A percentile compares a stretch with the other conserved stretches of the same genome.
phyloP scores from a whole-genome alignment of 192 early-diverging fungal genomes.

The Rhizoclosmatium sp. region DNA sequence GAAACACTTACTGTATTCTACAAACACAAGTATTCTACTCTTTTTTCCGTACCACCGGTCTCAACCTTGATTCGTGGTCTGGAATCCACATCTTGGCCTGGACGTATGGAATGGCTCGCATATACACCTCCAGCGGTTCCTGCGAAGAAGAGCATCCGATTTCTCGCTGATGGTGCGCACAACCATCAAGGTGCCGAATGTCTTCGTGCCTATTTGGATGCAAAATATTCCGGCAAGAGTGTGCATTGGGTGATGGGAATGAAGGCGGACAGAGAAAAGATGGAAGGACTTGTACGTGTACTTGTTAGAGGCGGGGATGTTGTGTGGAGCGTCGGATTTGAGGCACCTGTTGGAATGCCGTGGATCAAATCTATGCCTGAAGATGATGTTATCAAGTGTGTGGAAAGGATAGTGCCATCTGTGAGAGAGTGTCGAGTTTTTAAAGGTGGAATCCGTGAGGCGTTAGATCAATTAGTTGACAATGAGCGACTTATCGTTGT shows the following conservation, averaged over 20 bases:
- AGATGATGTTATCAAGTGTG: conserved; percentile 49
- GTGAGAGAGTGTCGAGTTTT: conserved; percentile 40
- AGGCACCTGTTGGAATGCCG: conserved; percentile 82
- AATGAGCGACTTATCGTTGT: conserved; percentile 62
- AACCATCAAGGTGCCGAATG: conserved; percentile 77
- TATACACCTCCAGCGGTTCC: conserved; percentile 33
- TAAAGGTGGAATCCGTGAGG: conserved; percentile 38
- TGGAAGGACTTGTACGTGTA: conserved; percentile 65
- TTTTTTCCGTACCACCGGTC: not conserved
- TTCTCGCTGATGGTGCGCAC: conserved; percentile 94
- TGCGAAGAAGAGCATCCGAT: conserved; percentile 2
- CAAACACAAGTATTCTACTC: conserved; percentile 52
- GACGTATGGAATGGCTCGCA: conserved; percentile 75
- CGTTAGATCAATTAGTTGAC: not conserved
- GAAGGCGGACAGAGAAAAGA: conserved; percentile 73
- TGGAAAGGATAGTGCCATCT: conserved; percentile 40
- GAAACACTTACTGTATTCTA: conserved; percentile 63
- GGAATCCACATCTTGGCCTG: conserved; percentile 76
- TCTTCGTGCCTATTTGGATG: conserved; percentile 72
- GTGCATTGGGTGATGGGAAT: conserved; percentile 83
- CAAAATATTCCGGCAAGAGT: not conserved
- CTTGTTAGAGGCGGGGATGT: conserved; percentile 62
- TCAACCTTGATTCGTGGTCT: conserved; percentile 68
- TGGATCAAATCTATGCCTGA: conserved; percentile 76
- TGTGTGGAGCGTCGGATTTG: conserved; percentile 76